Percentiles rank a stretch among this genome's conserved stretches.
Conservation (phyloP, 441 rosid genomes). For the Gossypium schwendimanii region DNA sequence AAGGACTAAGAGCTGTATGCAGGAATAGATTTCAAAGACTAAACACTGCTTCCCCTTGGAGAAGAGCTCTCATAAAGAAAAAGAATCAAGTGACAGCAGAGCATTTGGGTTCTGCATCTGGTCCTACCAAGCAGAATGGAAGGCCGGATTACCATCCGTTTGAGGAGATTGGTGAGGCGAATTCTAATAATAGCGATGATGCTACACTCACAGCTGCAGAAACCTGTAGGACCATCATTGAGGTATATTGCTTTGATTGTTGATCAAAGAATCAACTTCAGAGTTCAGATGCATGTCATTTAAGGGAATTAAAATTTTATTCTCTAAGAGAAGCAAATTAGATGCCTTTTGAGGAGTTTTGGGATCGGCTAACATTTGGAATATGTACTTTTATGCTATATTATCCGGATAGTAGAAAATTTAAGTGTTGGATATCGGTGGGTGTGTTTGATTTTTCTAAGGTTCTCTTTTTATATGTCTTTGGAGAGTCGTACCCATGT, state of each 20-base stretch:
- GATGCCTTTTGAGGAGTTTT: not conserved
- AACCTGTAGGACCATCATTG: constrained; percentile 73
- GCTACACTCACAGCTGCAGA: constrained; percentile 66
- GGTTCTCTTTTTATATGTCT: not conserved
- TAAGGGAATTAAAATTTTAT: not conserved
- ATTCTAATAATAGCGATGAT: constrained; percentile 34
- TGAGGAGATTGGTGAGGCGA: constrained; percentile 62
- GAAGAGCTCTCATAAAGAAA: constrained; percentile 35
- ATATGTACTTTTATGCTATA: not conserved
- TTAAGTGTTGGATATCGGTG: not conserved
- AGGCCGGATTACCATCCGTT: constrained; percentile 62
- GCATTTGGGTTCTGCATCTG: constrained; percentile 50
- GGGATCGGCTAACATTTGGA: not conserved
- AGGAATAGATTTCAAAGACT: constrained; percentile 41
- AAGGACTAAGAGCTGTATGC: constrained; percentile 3
- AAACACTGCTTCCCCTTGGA: constrained; percentile 22
- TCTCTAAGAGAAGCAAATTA: not conserved
- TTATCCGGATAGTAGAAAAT: not conserved
- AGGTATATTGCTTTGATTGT: constrained; percentile 49
- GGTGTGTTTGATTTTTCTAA: not conserved
- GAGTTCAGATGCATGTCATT: not conserved
- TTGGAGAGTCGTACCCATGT: not conserved
- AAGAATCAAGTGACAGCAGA: constrained; percentile 57
- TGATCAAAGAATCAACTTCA: not conserved
- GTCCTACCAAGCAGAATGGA: constrained; percentile 52